These are phyloP conservation scores for Fusarium fracticaudum DNA, from an alignment of 2,329 filamentous ascomycete species.

Conservation along the genomic window DNA sequence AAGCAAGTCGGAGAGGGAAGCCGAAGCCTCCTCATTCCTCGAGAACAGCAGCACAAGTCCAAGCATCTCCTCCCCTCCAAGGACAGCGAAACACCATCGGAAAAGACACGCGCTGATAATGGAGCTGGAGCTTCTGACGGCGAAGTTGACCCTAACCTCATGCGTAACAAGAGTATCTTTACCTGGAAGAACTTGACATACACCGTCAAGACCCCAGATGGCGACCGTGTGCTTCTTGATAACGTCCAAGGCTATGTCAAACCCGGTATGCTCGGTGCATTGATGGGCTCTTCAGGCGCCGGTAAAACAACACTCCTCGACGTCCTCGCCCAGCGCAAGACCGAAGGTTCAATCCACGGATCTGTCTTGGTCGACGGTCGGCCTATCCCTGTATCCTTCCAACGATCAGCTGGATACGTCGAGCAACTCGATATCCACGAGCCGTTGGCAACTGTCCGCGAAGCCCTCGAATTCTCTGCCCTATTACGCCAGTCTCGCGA, in stretches of 20 bases:
- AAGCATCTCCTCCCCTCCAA: slow-evolving; percentile 48
- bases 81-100: slow-evolving; percentile 56
- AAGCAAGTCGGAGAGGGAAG: slow-evolving; percentile 61
- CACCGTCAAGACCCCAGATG: slow-evolving; percentile 68
- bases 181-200: slow-evolving; percentile 80
- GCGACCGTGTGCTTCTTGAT: slow-evolving; percentile 76
- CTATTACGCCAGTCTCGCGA: slow-evolving; percentile 75
- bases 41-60: slow-evolving; percentile 62
- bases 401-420: slow-evolving; percentile 81
- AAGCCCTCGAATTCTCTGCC: slow-evolving; percentile 79
- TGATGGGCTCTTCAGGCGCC: slow-evolving; percentile 84
- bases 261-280: slow-evolving; percentile 78
- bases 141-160: slow-evolving; percentile 51
- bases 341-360: slow-evolving; percentile 78
- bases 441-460: slow-evolving; percentile 76
- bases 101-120: background rate
- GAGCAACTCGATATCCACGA: slow-evolving; percentile 85
- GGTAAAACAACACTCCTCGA: slow-evolving; percentile 89
- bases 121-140: background rate
- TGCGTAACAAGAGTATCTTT: slow-evolving; percentile 73
- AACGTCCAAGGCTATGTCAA: slow-evolving; percentile 86
- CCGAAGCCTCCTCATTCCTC: slow-evolving; percentile 67
- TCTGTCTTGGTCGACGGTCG: slow-evolving; percentile 80
- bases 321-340: slow-evolving; percentile 81
- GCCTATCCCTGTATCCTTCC: slow-evolving; percentile 76